Evolutionary conservation across 805 yeast genomes (phyloP).

Genomic region (Kuraishia piskuri): DNA sequence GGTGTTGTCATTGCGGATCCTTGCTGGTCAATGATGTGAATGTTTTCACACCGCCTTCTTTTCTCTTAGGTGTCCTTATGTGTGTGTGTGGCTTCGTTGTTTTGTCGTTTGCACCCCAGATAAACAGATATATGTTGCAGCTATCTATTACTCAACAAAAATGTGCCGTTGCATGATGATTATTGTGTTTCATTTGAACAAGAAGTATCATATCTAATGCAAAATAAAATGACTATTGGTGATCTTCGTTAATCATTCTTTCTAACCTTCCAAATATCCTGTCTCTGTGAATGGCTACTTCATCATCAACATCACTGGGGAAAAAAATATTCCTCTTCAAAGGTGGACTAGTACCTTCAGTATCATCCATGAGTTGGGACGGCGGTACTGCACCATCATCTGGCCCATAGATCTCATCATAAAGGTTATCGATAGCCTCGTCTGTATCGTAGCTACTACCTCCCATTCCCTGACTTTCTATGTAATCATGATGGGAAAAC

Average conservation of each 20-base stretch:
- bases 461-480: conserved; percentile 19
- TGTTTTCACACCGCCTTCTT: too few species aligned
- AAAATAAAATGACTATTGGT: background rate
- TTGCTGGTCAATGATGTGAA: background rate
- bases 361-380: conserved; percentile 5
- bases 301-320: conserved; percentile 46
- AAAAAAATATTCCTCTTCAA: conserved; percentile 44
- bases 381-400: conserved; percentile 10
- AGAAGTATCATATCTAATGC: background rate
- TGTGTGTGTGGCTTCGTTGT: background rate
- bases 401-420: conserved; percentile 11
- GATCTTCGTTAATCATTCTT: conserved; percentile 38
- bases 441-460: conserved; percentile 13
- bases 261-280: conserved; percentile 50
- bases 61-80: background rate
- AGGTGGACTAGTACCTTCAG: conserved; percentile 16
- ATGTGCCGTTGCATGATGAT: background rate
- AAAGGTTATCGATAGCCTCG: conserved; percentile 21
- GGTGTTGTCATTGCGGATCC: background rate
- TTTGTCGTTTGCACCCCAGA: background rate
- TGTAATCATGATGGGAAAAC: conserved; percentile 18
- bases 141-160: background rate
- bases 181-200: background rate
- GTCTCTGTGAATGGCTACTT: conserved; percentile 56
- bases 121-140: background rate